These are phyloP conservation scores for Malus hybrid DNA, from an alignment of 331 rosid species.

Conservation along the genomic window DNA sequence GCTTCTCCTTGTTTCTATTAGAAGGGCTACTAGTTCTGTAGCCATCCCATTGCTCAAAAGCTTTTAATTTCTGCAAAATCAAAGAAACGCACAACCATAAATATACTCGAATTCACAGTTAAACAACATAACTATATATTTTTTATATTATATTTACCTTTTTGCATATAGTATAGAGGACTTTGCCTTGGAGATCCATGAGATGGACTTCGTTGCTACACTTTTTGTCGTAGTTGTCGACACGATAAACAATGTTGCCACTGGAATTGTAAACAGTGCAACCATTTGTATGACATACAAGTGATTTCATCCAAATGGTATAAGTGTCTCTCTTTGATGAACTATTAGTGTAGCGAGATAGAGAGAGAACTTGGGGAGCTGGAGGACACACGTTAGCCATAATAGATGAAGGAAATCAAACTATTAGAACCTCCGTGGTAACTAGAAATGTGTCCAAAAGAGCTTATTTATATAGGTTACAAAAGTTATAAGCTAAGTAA, in stretches of 20 bases:
- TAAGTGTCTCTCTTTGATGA: slow-evolving; percentile 38
- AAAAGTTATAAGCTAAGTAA: not conserved
- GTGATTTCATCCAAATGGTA: slow-evolving; percentile 93
- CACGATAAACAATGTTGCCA: slow-evolving; percentile 67
- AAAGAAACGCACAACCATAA: not conserved
- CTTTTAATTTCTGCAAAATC: slow-evolving; percentile 38
- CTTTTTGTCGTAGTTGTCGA: slow-evolving; percentile 73
- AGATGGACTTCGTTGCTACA: slow-evolving; percentile 60
- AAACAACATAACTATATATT: not conserved
- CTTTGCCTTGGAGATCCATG: slow-evolving; percentile 69
- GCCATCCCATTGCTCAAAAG: slow-evolving; percentile 74
- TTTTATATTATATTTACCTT: slow-evolving; percentile 13
- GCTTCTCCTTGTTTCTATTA: slow-evolving; percentile 20
- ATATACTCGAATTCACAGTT: not conserved
- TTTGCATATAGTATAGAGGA: slow-evolving; percentile 51
- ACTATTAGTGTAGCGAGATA: not conserved
- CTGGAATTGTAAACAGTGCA: slow-evolving; percentile 73
- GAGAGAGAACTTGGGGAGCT: slow-evolving; percentile 10
- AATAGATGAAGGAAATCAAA: not conserved
- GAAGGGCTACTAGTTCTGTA: slow-evolving; percentile 26
- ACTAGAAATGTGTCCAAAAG: not conserved
- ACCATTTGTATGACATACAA: slow-evolving; percentile 69
- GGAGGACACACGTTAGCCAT: slow-evolving; percentile 17
- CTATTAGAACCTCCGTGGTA: not conserved
- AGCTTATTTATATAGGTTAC: not conserved